Percentiles rank a stretch among this genome's conserved stretches.
Conservation (phyloP, 176 grass and related monocot species). For the Hsuehochloa calcarea region DNA sequence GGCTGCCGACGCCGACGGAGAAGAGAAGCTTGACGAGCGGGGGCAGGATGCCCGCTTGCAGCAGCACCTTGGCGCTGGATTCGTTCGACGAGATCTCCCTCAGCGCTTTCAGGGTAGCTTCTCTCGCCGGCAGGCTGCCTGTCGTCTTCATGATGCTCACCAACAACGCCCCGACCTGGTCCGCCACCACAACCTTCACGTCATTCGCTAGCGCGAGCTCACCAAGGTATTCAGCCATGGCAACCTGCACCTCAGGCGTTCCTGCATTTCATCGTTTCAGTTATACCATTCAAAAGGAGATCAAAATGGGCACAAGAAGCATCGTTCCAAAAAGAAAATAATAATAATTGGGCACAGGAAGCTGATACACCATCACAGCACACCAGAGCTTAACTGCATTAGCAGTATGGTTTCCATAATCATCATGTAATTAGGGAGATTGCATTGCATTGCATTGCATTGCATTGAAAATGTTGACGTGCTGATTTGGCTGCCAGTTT, state of each 20-base stretch:
- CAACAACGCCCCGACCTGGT: constrained; percentile 54
- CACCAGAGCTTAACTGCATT: too few relatives aligned
- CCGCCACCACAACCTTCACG: constrained; percentile 63
- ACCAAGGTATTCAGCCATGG: constrained; percentile 68
- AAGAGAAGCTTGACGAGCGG: constrained; percentile 76
- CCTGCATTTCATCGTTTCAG: constrained; percentile 30
- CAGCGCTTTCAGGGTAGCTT: constrained; percentile 64
- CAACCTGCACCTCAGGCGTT: constrained; percentile 46
- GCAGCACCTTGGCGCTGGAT: constrained; percentile 55
- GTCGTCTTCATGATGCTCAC: constrained; percentile 49
- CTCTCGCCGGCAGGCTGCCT: constrained; percentile 51
- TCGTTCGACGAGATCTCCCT: constrained; percentile 81
- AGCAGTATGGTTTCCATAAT: too few relatives aligned
- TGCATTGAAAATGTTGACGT: background rate
- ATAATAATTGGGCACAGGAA: background rate
- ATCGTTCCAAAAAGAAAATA: too few relatives aligned
- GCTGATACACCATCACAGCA: background rate
- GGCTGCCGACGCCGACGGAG: constrained; percentile 37
- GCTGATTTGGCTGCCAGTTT: too few relatives aligned
- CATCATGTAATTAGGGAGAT: too few relatives aligned
- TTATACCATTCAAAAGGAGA: too few relatives aligned
- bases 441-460: background rate
- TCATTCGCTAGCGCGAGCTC: constrained; percentile 73
- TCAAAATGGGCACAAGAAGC: background rate
- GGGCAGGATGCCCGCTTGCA: constrained; percentile 61